A percentile compares a stretch with the other conserved stretches of the same genome.
Conservation (phyloP, 1,284 basidiomycete species). For the Apiotrichum veenhuisii region DNA sequence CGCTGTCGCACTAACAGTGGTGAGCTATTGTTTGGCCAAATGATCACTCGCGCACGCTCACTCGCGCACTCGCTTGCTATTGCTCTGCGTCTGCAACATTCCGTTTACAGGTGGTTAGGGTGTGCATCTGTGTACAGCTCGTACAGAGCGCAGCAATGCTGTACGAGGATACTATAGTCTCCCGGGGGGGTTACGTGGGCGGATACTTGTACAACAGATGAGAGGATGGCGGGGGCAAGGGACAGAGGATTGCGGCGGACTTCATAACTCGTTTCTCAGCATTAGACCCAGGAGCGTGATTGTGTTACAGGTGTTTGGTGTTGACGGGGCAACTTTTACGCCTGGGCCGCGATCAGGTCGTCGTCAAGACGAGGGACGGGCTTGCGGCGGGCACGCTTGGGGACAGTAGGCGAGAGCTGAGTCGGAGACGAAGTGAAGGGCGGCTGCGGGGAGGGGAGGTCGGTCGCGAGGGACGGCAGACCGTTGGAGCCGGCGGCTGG, state of each 20-base stretch:
- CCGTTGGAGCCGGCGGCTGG: background rate
- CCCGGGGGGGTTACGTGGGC: background rate
- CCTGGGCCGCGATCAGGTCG: constrained; percentile 4
- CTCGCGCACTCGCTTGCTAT: no score
- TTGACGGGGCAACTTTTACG: background rate
- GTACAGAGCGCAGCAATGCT: background rate
- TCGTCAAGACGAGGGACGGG: constrained; percentile 21
- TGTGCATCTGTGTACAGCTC: constrained; percentile 2
- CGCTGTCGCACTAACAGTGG: no score
- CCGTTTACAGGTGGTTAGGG: background rate
- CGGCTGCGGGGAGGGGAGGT: background rate
- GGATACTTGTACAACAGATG: constrained; percentile 1
- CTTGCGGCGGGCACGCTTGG: constrained; percentile 21
- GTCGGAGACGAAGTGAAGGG: background rate
- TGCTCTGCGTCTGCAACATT: no score
- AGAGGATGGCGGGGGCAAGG: background rate
- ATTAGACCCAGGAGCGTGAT: background rate
- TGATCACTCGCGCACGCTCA: no score
- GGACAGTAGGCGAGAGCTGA: constrained; percentile 8
- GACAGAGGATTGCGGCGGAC: background rate
- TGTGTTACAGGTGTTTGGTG: background rate
- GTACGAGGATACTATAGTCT: background rate
- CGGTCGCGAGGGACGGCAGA: background rate
- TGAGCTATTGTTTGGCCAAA: no score
- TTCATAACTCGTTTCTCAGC: background rate